phyloP scores from a whole-genome alignment of 441 rosid genomes.

The Jatropha podagrica region DNA sequence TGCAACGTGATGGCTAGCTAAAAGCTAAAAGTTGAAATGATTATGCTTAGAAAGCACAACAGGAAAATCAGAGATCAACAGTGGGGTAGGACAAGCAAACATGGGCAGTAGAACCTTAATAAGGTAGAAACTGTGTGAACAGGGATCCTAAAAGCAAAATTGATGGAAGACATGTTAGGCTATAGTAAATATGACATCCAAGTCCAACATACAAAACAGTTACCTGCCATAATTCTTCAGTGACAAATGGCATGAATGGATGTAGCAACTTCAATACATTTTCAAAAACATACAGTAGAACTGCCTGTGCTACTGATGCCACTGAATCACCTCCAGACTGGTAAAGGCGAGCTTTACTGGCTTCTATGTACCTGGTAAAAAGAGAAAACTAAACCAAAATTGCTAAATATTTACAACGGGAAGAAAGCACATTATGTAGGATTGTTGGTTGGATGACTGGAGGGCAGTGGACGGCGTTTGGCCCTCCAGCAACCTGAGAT shows the following conservation, averaged over 20 bases:
- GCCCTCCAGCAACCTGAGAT: neutral
- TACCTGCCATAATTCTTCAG: slow-evolving; percentile 97
- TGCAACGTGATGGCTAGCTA: neutral
- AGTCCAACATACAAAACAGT: slow-evolving; percentile 7
- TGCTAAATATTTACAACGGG: neutral
- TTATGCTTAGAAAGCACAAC: neutral
- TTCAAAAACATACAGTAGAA: slow-evolving; percentile 80
- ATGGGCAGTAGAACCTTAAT: neutral
- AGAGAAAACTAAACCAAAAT: neutral
- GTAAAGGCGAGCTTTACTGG: slow-evolving; percentile 88
- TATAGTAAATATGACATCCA: neutral
- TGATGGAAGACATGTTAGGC: neutral
- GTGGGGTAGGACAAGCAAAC: neutral
- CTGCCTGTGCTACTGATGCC: slow-evolving; percentile 71
- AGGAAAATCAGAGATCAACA: no score
- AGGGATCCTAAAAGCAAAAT: neutral
- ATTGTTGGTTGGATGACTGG: neutral
- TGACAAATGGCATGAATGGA: slow-evolving; percentile 98
- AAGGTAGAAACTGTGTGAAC: neutral
- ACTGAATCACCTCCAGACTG: slow-evolving; percentile 50
- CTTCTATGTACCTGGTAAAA: slow-evolving; percentile 84
- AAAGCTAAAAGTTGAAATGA: neutral
- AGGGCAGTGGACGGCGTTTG: neutral
- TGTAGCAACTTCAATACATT: slow-evolving; percentile 82
- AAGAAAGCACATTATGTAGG: neutral